These are phyloP conservation scores for Coniochaeta pulveracea DNA, from an alignment of 2,329 filamentous ascomycete genomes.

Conservation along the genomic window DNA sequence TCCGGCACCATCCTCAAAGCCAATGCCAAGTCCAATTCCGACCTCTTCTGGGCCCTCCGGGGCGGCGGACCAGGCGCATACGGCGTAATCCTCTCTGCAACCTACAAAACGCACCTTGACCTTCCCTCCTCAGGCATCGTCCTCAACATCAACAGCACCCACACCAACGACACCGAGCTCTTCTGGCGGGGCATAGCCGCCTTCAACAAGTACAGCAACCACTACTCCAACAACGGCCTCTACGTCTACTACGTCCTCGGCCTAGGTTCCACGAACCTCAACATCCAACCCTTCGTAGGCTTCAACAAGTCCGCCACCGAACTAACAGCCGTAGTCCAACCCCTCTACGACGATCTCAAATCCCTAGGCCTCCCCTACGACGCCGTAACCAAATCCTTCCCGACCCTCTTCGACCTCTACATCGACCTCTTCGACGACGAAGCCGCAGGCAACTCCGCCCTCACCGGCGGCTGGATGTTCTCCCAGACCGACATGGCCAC, in stretches of 20 bases:
- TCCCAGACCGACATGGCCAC: constrained; percentile 17
- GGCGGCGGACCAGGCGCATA: constrained; percentile 42
- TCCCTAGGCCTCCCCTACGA: constrained; percentile 13
- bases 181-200: constrained; percentile 25
- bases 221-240: constrained; percentile 24
- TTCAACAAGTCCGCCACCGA: constrained; percentile 16
- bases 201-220: constrained; percentile 19
- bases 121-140: constrained; percentile 25
- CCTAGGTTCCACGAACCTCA: constrained; percentile 17
- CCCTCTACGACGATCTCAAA: constrained; percentile 17
- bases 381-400: constrained; percentile 13
- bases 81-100: constrained; percentile 35
- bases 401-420: constrained; percentile 18
- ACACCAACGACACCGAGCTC: constrained; percentile 20
- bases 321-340: constrained; percentile 17
- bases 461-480: constrained; percentile 22
- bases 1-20: constrained; percentile 28
- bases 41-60: constrained; percentile 45
- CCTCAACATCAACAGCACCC: constrained; percentile 21
- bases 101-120: constrained; percentile 25
- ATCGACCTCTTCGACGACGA: constrained; percentile 20
- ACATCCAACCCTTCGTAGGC: constrained; percentile 19
- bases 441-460: constrained; percentile 13
- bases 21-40: constrained; percentile 27
- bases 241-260: constrained; percentile 26